Percentiles rank a stretch among this genome's conserved stretches.
Evolutionary conservation across 2,329 filamentous ascomycete genomes (phyloP).

Genomic region (Leptodontidium sp.): DNA sequence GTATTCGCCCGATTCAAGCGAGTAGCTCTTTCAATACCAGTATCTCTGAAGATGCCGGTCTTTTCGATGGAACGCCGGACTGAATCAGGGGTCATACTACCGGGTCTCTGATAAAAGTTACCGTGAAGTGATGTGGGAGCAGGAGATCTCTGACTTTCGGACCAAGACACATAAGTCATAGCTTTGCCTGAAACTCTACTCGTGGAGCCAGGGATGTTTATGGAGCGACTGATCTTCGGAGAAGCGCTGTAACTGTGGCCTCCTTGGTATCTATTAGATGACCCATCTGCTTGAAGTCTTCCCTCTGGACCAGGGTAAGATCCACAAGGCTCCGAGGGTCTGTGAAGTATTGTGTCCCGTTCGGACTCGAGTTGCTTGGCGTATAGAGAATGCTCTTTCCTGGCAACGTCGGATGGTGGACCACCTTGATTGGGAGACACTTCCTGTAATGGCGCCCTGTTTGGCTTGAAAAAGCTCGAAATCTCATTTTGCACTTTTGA

Average conservation of each 20-base stretch:
- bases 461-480: constrained; percentile 43
- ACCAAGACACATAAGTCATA: constrained; percentile 42
- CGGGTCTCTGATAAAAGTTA: constrained; percentile 1
- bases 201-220: not conserved
- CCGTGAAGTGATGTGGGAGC: constrained; percentile 4
- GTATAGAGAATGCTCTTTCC: constrained; percentile 14
- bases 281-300: too few species aligned
- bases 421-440: constrained; percentile 21
- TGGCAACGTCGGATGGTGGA: constrained; percentile 13
- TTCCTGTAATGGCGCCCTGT: constrained; percentile 31
- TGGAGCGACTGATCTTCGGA: not conserved
- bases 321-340: not conserved
- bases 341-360: not conserved
- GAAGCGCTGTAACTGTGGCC: not conserved
- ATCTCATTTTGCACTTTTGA: constrained; percentile 40
- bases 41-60: constrained; percentile 43
- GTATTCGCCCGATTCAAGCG: not conserved
- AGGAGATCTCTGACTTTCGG: constrained; percentile 34
- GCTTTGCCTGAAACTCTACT: constrained; percentile 26
- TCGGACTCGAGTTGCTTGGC: constrained; percentile 23
- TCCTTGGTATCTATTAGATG: not conserved
- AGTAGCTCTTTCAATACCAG: constrained; percentile 35
- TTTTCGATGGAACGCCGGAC: constrained; percentile 38
- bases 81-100: constrained; percentile 40
- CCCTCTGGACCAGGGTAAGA: not conserved